These are phyloP conservation scores for Pelargonium fulgidum DNA, from an alignment of 441 rosid species.

Conservation along the genomic window DNA sequence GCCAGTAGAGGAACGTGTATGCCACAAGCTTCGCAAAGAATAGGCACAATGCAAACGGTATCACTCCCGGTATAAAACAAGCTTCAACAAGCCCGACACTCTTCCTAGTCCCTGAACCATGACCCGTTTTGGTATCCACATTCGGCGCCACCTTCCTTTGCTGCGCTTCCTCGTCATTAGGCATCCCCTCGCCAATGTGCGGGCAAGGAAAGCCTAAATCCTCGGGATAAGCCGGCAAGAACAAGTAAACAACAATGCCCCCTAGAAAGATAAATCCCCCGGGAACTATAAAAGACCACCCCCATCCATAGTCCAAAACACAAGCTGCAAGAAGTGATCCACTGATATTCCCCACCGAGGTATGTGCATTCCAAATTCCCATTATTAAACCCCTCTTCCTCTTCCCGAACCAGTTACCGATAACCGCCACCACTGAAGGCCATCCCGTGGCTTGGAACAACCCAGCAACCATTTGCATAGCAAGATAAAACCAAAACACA, in stretches of 20 bases:
- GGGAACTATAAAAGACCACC: constrained; percentile 81
- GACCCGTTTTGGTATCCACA: constrained; percentile 9
- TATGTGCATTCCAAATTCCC: constrained; percentile 98
- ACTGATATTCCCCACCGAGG: constrained; percentile 79
- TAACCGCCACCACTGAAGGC: constrained; percentile 98
- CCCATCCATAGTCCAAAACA: constrained; percentile 90
- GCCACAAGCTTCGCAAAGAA: constrained; percentile 93
- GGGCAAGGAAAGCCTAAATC: constrained; percentile 67
- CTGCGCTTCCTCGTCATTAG: constrained; percentile 37
- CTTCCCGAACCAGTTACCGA: constrained; percentile 90
- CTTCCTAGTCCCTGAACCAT: constrained; percentile 45
- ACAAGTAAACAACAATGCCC: constrained; percentile 66
- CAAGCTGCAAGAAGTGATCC: constrained; percentile 89
- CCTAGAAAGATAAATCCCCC: constrained; percentile 66
- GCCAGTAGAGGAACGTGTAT: constrained; percentile 85
- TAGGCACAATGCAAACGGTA: constrained; percentile 78
- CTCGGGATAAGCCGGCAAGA: constrained; percentile 85
- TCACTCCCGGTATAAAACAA: constrained; percentile 85
- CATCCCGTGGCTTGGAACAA: constrained; percentile 92
- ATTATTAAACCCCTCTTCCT: constrained; percentile 90
- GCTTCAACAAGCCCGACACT: constrained; percentile 80
- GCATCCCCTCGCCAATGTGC: constrained; percentile 15
- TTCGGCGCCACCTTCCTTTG: constrained; percentile 17
- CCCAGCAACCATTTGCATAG: constrained; percentile 88
- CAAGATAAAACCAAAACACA: constrained; percentile 57